Evolutionary conservation across 2,329 filamentous ascomycete species (phyloP), one percentile per base, ranked within the genome.

Genomic region (Pseudocercospora musae): DNA sequence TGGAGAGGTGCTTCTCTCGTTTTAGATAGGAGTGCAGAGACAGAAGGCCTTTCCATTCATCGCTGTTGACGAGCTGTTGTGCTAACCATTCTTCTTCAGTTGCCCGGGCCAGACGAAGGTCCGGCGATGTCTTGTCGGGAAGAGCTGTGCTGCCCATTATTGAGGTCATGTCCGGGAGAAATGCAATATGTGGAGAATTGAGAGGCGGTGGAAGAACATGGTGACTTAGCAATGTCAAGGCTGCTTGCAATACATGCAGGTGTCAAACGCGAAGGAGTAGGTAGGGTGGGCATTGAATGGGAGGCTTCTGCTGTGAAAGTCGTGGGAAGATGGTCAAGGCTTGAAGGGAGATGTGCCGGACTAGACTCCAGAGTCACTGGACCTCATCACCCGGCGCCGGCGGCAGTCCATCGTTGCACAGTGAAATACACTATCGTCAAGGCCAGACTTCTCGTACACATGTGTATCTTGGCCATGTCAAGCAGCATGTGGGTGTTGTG

Each of bases 31-130:
- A 78, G 25, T 84, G 78, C 2, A 83, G 63, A 11, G 79, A 77
- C 20, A 89, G 74, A 0, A 81, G 79, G 3, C 86, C 86, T 58
- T 81, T 79, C 86, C 86, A 89, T 68, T 82, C 80, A 1, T 73
- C 71, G 59, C 80, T 83, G 70, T 88, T 88, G 57, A 82, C 75
- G 37, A 77, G 79, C 68, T 81, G 80, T 57, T 82, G 82, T 42
- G 79, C 78, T 57, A 81, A 71, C 56, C 80, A 80, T 72, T 88
- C 85, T 49, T 80, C 77, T 18, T 78, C 75, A 1, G 83, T 86
- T 2, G 85, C 83, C 27, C 82, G 79, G 23, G 82, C 82, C 29
- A 88, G 78, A 48, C 76, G 74, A 25, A 88, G 74, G 33, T 82
- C 76, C 1, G 83, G 76, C 1, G 83, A 84, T 63, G 81, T 75